A percentile compares a stretch with the other conserved stretches of the same genome.
phyloP scores from a whole-genome alignment of 2,329 filamentous ascomycete genomes.

The Fusarium fujikuroi region DNA sequence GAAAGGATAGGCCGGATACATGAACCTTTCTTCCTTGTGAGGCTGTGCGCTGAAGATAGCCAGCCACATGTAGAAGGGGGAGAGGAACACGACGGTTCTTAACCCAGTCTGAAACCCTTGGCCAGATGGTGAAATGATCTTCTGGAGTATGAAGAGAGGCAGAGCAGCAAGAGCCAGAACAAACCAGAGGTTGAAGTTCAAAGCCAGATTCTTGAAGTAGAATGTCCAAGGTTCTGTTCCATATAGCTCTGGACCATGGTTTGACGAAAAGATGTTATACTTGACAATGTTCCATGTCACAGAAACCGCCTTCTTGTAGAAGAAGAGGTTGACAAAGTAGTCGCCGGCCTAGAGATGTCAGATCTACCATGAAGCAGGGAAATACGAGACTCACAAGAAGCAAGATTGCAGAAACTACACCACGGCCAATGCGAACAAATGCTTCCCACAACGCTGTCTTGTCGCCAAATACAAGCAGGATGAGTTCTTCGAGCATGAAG shows the following conservation, averaged over 20 bases:
- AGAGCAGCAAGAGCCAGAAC: conserved; percentile 78
- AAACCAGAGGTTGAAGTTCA: conserved; percentile 98
- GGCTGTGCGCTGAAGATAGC: conserved; percentile 90
- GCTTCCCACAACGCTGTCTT: conserved; percentile 69
- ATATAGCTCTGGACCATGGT: conserved; percentile 89
- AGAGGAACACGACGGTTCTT: conserved; percentile 79
- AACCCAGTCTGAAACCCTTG: conserved; percentile 76
- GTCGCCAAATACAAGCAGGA: conserved; percentile 66
- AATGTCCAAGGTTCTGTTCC: conserved; percentile 98
- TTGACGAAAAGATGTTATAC: conserved; percentile 91
- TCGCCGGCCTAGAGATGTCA: conserved; percentile 67
- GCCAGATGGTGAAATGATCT: conserved; percentile 68
- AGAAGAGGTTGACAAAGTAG: conserved; percentile 79
- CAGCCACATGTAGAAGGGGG: conserved; percentile 95
- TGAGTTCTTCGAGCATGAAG: conserved; percentile 80
- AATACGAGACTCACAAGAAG: conserved; percentile 70
- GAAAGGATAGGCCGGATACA: conserved; percentile 96
- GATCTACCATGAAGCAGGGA: neutral
- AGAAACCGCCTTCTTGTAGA: conserved; percentile 81
- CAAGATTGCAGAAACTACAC: conserved; percentile 71
- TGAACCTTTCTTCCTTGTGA: conserved; percentile 98
- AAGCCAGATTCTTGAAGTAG: conserved; percentile 87
- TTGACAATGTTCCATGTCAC: conserved; percentile 93
- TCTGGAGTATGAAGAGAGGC: conserved; percentile 80
- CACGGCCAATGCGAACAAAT: conserved; percentile 71